phyloP scores from a whole-genome alignment of 805 yeast genomes.

The Wickerhamiella sorbophila region DNA sequence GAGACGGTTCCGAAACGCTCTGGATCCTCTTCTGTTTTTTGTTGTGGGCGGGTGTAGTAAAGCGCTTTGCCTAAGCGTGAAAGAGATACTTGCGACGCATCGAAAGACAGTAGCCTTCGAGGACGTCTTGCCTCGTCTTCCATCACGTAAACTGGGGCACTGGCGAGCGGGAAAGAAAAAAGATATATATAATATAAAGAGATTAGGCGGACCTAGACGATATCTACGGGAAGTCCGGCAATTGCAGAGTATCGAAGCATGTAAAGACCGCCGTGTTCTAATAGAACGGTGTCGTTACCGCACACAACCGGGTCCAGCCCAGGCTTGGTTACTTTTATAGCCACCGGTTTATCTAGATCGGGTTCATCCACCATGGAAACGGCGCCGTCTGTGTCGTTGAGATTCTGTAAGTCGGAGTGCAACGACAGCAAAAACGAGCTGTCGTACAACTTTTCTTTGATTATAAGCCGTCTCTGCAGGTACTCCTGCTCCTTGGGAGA shows the following conservation, averaged over 20 bases:
- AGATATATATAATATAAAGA: too few species aligned
- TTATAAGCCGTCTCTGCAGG: slow-evolving; percentile 38
- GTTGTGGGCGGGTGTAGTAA: slow-evolving; percentile 3
- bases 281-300: slow-evolving; percentile 37
- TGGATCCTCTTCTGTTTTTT: background rate
- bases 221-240: slow-evolving; percentile 11
- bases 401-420: slow-evolving; percentile 53
- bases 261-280: slow-evolving; percentile 53
- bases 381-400: slow-evolving; percentile 57
- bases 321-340: slow-evolving; percentile 39
- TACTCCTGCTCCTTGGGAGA: slow-evolving; percentile 13
- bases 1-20: background rate
- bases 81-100: slow-evolving; percentile 13
- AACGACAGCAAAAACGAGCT: slow-evolving; percentile 48
- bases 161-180: background rate
- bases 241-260: slow-evolving; percentile 54
- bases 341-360: slow-evolving; percentile 62
- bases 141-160: slow-evolving; percentile 4
- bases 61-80: slow-evolving; percentile 16
- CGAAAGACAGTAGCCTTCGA: slow-evolving; percentile 14
- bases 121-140: slow-evolving; percentile 12
- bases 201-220: slow-evolving; percentile 4
- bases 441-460: slow-evolving; percentile 52
- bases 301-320: slow-evolving; percentile 30
- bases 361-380: slow-evolving; percentile 64